Evolutionary conservation across 495 filamentous ascomycete genomes (phyloP).

Genomic region (Xylaria castorea): DNA sequence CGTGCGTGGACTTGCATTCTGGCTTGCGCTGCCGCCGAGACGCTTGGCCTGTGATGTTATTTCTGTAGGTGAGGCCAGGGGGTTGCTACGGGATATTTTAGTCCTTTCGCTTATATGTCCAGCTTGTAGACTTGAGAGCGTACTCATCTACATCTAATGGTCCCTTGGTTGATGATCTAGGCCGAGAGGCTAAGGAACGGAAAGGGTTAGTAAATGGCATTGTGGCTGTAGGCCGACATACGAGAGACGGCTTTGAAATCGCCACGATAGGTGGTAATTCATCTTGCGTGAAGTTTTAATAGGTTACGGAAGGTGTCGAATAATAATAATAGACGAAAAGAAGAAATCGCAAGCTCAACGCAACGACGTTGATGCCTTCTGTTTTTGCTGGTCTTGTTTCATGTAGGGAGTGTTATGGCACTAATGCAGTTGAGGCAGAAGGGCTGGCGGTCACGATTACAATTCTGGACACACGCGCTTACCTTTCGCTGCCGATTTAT

Average conservation of each 20-base stretch:
- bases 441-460: neutral
- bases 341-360: neutral
- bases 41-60: conserved; percentile 28
- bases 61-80: conserved; percentile 37
- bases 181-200: conserved; percentile 49
- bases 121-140: conserved; percentile 31
- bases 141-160: conserved; percentile 64
- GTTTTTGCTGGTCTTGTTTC: neutral
- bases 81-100: conserved; percentile 30
- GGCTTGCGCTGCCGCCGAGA: conserved; percentile 31
- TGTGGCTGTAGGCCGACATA: conserved; percentile 10
- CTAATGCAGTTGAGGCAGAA: neutral
- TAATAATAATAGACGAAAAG: neutral
- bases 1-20: conserved; percentile 33
- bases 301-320: neutral
- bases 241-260: neutral
- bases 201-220: conserved; percentile 39
- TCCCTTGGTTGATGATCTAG: conserved; percentile 61
- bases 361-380: neutral
- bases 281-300: neutral
- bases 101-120: conserved; percentile 15
- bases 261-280: neutral
- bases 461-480: conserved; percentile 25
- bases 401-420: neutral
- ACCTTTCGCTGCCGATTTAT: conserved; percentile 50